phyloP scores from a whole-genome alignment of 164 flowering plant species.

The Umbilicus rupestris region DNA sequence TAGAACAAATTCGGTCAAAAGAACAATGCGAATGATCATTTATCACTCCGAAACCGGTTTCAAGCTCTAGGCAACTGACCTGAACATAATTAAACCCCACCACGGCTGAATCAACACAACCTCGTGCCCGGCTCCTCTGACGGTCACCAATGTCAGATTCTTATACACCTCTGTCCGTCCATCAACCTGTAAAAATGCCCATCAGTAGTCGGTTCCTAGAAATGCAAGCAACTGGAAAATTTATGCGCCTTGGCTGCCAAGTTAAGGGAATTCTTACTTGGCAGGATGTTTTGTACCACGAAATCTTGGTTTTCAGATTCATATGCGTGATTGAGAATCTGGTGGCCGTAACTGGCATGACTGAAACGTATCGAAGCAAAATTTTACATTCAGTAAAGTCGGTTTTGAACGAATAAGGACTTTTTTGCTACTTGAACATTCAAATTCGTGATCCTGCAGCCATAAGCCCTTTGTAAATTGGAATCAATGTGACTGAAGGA shows the following conservation, averaged over 20 bases:
- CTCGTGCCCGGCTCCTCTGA: conserved; percentile 90
- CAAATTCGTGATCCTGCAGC: conserved; percentile 11
- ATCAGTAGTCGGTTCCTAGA: background rate
- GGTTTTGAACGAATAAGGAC: background rate
- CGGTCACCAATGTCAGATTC: conserved; percentile 76
- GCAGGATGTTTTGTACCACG: conserved; percentile 51
- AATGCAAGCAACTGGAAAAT: background rate
- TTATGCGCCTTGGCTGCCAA: background rate
- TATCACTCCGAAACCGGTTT: background rate
- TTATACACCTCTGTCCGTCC: conserved; percentile 87
- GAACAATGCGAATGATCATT: too few relatives aligned
- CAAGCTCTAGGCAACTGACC: conserved; percentile 33
- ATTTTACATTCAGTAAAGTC: background rate
- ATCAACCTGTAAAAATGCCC: conserved; percentile 39
- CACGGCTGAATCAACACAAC: conserved; percentile 63
- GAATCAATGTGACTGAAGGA: conserved; percentile 7
- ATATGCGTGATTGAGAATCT: conserved; percentile 67
- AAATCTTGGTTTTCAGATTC: conserved; percentile 44
- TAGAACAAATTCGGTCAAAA: too few relatives aligned
- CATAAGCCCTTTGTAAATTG: conserved; percentile 10
- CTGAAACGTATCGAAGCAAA: conserved; percentile 20
- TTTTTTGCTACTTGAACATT: conserved; percentile 8
- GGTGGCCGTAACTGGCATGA: conserved; percentile 91
- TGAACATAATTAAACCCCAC: conserved; percentile 45
- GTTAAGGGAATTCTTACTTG: background rate